A percentile compares a stretch with the other conserved stretches of the same genome.
These are phyloP conservation scores for Ophiostoma novo-ulmi DNA, from an alignment of 2,329 filamentous ascomycete genomes.

Conservation along the genomic window DNA sequence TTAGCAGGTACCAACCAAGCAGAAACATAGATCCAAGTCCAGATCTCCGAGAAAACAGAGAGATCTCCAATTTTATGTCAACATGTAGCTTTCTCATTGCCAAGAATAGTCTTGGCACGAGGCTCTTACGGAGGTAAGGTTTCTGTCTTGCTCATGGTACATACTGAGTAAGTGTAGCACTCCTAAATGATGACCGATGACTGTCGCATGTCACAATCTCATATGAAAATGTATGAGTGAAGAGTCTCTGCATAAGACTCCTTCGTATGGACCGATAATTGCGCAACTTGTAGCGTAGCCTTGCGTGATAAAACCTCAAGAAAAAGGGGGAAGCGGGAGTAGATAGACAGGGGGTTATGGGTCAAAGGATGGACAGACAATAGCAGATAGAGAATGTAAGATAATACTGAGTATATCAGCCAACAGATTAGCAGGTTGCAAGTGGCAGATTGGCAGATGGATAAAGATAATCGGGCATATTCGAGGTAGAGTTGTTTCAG, in stretches of 20 bases:
- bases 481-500: slow-evolving; percentile 9
- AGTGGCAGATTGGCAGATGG: background rate
- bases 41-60: background rate
- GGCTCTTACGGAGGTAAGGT: slow-evolving; percentile 1
- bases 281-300: background rate
- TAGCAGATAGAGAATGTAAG: background rate
- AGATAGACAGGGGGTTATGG: background rate
- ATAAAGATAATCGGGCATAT: background rate
- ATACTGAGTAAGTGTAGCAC: background rate
- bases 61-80: slow-evolving; percentile 13
- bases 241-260: no score
- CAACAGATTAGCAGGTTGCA: background rate
- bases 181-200: background rate
- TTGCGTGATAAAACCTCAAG: slow-evolving; percentile 1
- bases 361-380: background rate
- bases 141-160: background rate
- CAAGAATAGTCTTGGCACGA: slow-evolving; percentile 4
- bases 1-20: background rate
- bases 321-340: slow-evolving; percentile 4
- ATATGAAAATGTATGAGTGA: no score
- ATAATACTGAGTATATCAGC: background rate
- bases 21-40: slow-evolving; percentile 2
- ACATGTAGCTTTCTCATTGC: slow-evolving; percentile 5
- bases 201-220: background rate
- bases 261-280: background rate